phyloP scores from a whole-genome alignment of 768 basidiomycete genomes.

The Clitopilus hobsonii region DNA sequence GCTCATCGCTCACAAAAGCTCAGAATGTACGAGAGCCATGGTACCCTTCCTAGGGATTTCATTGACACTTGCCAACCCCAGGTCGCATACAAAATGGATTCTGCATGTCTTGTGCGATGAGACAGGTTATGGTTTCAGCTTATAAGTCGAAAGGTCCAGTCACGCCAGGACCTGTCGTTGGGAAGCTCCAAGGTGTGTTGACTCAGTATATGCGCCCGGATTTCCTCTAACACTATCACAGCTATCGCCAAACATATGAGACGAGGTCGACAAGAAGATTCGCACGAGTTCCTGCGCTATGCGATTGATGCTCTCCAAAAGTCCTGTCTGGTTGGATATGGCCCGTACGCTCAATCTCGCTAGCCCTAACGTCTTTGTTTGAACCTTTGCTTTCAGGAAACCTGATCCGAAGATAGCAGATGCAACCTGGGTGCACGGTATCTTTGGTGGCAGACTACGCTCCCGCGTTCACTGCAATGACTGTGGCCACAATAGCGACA shows the following conservation, averaged over 20 bases:
- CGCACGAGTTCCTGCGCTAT: conserved; percentile 96
- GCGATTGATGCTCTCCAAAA: conserved; percentile 89
- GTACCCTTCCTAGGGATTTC: no score
- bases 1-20: conserved; percentile 44
- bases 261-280: conserved; percentile 91
- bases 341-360: conserved; percentile 48
- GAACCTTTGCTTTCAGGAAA: conserved; percentile 43
- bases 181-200: conserved; percentile 63
- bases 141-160: conserved; percentile 46
- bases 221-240: conserved; percentile 23
- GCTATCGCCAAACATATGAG: conserved; percentile 91
- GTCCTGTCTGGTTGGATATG: conserved; percentile 66
- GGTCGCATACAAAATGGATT: conserved; percentile 48
- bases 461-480: conserved; percentile 84
- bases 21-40: conserved; percentile 71
- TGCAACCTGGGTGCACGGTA: conserved; percentile 90
- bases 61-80: conserved; percentile 15
- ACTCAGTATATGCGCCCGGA: not conserved
- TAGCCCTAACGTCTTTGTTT: not conserved
- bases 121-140: conserved; percentile 49
- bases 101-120: conserved; percentile 79
- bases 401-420: conserved; percentile 66
- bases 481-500: conserved; percentile 89
- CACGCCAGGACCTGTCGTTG: conserved; percentile 60
- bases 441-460: conserved; percentile 89